Evolutionary conservation across 495 filamentous ascomycete genomes (phyloP).

Genomic region (Podospora bellae-mahoneyi): DNA sequence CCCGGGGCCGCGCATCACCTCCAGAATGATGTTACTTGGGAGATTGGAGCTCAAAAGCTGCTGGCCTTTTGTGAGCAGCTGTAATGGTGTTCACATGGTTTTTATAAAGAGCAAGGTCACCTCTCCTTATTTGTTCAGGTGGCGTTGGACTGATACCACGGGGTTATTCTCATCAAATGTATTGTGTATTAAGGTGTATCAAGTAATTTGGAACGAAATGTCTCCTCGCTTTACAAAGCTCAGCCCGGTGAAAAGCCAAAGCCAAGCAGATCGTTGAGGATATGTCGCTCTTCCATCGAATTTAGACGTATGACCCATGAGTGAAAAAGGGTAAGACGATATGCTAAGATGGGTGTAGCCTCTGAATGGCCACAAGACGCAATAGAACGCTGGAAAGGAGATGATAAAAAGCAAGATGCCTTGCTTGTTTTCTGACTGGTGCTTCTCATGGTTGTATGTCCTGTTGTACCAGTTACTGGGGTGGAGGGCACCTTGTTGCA

Average conservation of each 20-base stretch:
- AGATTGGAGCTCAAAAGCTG: slow-evolving; percentile 38
- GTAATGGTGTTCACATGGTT: slow-evolving; percentile 6
- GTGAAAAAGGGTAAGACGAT: slow-evolving; percentile 55
- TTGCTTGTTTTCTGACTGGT: not conserved
- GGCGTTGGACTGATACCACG: not conserved
- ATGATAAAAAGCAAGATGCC: not conserved
- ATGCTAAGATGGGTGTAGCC: slow-evolving; percentile 60
- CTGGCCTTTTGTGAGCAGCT: slow-evolving; percentile 36
- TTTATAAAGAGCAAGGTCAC: not conserved
- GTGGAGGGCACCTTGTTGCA: not conserved
- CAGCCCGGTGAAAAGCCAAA: slow-evolving; percentile 33
- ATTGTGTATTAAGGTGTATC: not conserved
- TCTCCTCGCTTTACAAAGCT: slow-evolving; percentile 48
- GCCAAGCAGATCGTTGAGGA: slow-evolving; percentile 51
- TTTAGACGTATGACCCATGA: slow-evolving; percentile 73
- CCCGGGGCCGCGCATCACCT: slow-evolving; percentile 43
- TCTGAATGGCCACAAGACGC: not conserved
- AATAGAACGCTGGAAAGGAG: not conserved
- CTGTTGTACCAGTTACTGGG: not conserved
- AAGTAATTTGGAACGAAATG: slow-evolving; percentile 15
- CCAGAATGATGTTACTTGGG: slow-evolving; percentile 44
- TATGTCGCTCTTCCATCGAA: slow-evolving; percentile 63
- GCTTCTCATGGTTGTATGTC: not conserved
- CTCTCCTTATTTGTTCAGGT: slow-evolving; percentile 8
- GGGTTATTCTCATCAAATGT: not conserved